Evolutionary conservation across 2,329 filamentous ascomycete genomes (phyloP), one percentile per base, ranked within the genome.

Genomic region (Aaosphaeria arxii): DNA sequence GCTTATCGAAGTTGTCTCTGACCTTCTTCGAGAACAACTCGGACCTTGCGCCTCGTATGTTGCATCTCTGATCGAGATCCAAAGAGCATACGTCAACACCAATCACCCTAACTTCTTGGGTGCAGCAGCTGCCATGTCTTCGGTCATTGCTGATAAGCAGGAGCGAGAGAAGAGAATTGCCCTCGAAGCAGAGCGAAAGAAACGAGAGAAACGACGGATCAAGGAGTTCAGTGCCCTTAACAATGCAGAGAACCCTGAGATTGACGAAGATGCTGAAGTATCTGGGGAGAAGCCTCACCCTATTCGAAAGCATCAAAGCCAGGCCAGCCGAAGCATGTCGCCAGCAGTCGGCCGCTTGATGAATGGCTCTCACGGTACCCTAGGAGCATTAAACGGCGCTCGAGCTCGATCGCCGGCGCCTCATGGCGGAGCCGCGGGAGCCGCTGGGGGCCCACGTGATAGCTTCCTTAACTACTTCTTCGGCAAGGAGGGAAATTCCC

Each of bases 381-480:
- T 83, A 33, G 79, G 84, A 31, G 80, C 85, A 7, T 73, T 91
- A 60, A 91, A 90, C 57, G 86, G 86, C 7, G 71, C 71, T 48
- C 78, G 86, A 46, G 77, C 83, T 33, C 74, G 74, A 31, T 86
- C 86, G 40, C 84, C 85, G 7, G 78, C 83, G 30, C 78, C 80
- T 38, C 39, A 43, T 41, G 82, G 82, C 54, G 77, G 77, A 29
- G 69, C 80, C 43, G 85, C 85, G 48, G 81, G 66, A 13, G 83
- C 89, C 36, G 69, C 80, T 43, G 85, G 85, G 48, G 81, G 66
- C n/a, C 83, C 89, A 38, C 83, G 86, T 53, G 94, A 99, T 72
- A 95, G 91, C 1, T 99, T 99, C 77, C 73, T 99, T 53, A 97
- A 92, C 73, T 99, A 99, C 73, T 99, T 99, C 74, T 99, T 99